phyloP scores from a whole-genome alignment of 2,329 filamentous ascomycete species.

The Colletotrichum lindemuthianum region DNA sequence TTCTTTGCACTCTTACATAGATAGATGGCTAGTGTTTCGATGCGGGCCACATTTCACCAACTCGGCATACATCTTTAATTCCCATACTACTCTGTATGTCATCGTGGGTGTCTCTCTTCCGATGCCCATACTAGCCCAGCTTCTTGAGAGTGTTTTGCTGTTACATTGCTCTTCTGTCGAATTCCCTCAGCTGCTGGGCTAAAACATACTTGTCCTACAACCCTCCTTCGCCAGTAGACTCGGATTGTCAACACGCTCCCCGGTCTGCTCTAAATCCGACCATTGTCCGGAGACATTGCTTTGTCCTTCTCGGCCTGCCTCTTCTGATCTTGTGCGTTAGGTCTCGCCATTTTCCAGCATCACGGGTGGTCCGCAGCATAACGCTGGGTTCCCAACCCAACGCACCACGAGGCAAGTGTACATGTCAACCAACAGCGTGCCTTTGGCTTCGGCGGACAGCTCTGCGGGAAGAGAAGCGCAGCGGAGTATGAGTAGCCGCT shows the following conservation, averaged over 20 bases:
- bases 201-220: slow-evolving; percentile 4
- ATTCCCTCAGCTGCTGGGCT: slow-evolving; percentile 15
- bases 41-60: no score
- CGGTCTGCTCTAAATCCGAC: not conserved
- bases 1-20: no score
- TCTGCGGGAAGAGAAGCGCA: no score
- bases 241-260: slow-evolving; percentile 2
- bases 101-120: not conserved
- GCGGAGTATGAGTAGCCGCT: no score
- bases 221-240: not conserved
- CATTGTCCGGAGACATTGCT: not conserved
- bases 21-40: no score
- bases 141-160: not conserved
- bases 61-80: no score
- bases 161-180: slow-evolving; percentile 24
- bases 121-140: not conserved
- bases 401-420: no score
- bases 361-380: slow-evolving; percentile 5
- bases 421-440: no score
- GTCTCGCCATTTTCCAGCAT: slow-evolving; percentile 27
- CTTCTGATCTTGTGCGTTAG: slow-evolving; percentile 30
- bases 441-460: no score
- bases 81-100: not conserved
- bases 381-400: no score
- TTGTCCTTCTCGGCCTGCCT: slow-evolving; percentile 1